Conservation (phyloP, 495 filamentous ascomycete species). For the Aspergillus sclerotioniger region DNA sequence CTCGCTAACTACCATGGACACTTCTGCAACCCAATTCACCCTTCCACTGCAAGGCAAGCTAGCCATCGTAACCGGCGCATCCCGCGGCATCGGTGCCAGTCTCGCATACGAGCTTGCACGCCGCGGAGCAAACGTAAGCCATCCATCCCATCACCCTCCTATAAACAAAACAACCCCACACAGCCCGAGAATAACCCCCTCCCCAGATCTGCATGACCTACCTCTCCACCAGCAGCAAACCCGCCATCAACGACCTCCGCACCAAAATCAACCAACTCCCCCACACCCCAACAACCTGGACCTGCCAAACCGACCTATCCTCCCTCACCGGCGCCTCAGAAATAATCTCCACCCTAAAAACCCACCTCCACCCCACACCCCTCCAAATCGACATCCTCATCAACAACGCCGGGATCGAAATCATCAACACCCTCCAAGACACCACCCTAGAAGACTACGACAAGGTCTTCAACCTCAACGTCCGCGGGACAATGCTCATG, state of each 20-base stretch:
- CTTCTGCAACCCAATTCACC: neutral
- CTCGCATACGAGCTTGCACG: conserved; percentile 30
- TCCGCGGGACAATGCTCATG: conserved; percentile 39
- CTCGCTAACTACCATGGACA: neutral
- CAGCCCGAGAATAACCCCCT: neutral
- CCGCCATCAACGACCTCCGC: neutral
- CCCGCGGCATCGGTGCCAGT: conserved; percentile 31
- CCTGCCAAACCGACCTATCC: conserved; percentile 31
- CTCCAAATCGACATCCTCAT: conserved; percentile 23
- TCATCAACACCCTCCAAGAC: neutral
- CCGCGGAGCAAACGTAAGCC: conserved; percentile 27
- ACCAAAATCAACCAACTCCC: neutral
- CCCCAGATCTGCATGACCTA: conserved; percentile 21
- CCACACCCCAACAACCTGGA: conserved; percentile 23
- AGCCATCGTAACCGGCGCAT: conserved; percentile 29
- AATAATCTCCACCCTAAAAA: conserved; percentile 24
- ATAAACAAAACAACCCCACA: neutral
- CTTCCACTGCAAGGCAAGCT: conserved; percentile 10
- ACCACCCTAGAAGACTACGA: conserved; percentile 1
- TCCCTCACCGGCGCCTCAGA: conserved; percentile 12
- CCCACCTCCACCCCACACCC: neutral
- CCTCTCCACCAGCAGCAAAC: conserved; percentile 6
- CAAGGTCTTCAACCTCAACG: conserved; percentile 26
- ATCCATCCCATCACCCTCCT: neutral
- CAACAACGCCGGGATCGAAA: conserved; percentile 23